Evolutionary conservation across 345 rosid species (phyloP), one percentile per base, ranked within the genome.

Genomic region (Eucalyptus marginata): DNA sequence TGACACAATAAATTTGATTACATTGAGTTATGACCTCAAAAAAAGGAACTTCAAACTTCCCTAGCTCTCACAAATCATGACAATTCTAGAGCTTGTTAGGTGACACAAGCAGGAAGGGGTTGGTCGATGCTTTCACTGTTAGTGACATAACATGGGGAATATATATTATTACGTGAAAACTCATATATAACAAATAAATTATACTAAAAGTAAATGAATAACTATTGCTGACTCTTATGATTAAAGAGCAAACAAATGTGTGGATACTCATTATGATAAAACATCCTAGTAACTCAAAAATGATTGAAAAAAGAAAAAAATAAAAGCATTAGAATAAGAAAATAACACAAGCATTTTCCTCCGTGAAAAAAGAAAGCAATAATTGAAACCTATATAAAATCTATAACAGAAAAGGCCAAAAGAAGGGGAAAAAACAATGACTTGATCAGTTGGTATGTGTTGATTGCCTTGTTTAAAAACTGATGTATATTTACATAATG

Each of bases 151-250:
- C 27, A 2, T 22, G 59, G 4, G 25, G 5, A 10, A 54, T 3
- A 25, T 10, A 25, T 8, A 22, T 4, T 22, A 56, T 0, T 20
- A 4, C 0, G 0, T 25, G n/a, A 59, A 4, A 59, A 11, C 15
- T 59, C 8, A 59, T 59, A 0, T 11, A 0, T 0, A 27, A 0
- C 66, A 0, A 59, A 59, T 59, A 59, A 59, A 25, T 59, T 0
- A 59, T 27, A 27, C 8, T 0, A 27, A 27, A 59, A 59, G 7
- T 59, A 25, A 59, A 59, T 59, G 31, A 1, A 59, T 0, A 27
- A 1, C 0, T 10, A 0, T 25, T 3, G 15, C n/a, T 0, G 66
- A 25, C n/a, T 59, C 66, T 59, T 59, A 0, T 3, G 8, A 27
- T 27, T 25, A 11, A 59, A 59, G n/a, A 5, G 16, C n/a, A 59